phyloP scores from a whole-genome alignment of 148 eudicot species.

The Rhododendron ferrugineum region DNA sequence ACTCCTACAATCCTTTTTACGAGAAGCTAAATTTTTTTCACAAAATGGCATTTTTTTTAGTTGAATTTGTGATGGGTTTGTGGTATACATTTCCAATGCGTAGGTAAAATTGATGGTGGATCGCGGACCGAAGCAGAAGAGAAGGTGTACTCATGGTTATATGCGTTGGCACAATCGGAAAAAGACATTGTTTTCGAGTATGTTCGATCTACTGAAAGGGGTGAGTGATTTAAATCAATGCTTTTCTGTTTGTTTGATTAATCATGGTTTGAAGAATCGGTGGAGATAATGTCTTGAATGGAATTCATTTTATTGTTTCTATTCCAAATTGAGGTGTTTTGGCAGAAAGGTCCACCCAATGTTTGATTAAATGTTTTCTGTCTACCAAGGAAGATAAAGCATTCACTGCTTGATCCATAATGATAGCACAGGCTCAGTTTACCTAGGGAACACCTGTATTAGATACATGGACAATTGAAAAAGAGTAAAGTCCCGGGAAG shows the following conservation, averaged over 20 bases:
- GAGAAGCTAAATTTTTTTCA: no score
- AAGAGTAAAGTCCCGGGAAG: background rate
- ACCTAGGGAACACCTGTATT: background rate
- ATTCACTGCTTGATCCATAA: background rate
- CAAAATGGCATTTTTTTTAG: background rate
- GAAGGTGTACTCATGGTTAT: slow-evolving; percentile 44
- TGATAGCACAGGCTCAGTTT: background rate
- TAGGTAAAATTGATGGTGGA: slow-evolving; percentile 33
- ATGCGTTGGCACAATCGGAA: slow-evolving; percentile 34
- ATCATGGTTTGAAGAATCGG: background rate
- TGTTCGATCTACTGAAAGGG: slow-evolving; percentile 47
- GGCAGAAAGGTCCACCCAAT: background rate
- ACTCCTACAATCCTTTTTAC: background rate
- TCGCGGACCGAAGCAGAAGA: slow-evolving; percentile 38
- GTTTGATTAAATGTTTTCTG: slow-evolving; percentile 28
- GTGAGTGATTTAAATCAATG: slow-evolving; percentile 19
- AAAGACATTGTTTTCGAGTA: slow-evolving; percentile 39
- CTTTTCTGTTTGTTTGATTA: background rate
- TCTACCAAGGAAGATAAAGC: background rate
- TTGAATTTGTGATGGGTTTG: slow-evolving; percentile 7
- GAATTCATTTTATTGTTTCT: background rate
- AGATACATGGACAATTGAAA: background rate
- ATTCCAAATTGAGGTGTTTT: background rate
- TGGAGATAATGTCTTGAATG: background rate
- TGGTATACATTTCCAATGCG: slow-evolving; percentile 1